phyloP scores from a whole-genome alignment of 768 basidiomycete genomes.

The Lentinula guzmanii region DNA sequence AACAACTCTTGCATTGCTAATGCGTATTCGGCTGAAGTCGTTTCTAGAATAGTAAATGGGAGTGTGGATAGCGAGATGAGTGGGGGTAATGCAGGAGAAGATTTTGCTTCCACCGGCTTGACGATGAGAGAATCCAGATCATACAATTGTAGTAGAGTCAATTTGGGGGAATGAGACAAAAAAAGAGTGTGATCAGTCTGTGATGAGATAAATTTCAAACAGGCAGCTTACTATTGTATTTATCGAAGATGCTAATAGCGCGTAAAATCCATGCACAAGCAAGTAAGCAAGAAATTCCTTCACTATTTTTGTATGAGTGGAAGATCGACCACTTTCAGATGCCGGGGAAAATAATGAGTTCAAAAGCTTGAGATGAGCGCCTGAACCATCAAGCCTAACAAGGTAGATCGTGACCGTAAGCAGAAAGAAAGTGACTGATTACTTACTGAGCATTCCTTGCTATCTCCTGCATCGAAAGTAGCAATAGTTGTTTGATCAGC shows the following conservation, averaged over 20 bases:
- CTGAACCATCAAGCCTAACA: constrained; percentile 41
- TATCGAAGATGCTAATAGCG: neutral
- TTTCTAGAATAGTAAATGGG: constrained; percentile 28
- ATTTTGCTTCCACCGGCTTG: constrained; percentile 55
- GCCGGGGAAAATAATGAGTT: constrained; percentile 33
- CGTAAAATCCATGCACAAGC: constrained; percentile 40
- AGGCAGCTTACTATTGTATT: neutral
- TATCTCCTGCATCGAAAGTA: neutral
- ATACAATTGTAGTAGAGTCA: too few relatives aligned
- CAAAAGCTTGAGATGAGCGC: constrained; percentile 45
- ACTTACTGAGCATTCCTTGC: constrained; percentile 17
- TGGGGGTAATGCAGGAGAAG: constrained; percentile 40
- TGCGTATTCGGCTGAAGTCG: constrained; percentile 18
- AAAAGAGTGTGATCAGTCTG: neutral
- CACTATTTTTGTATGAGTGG: neutral
- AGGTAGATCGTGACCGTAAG: neutral
- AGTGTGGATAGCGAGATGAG: constrained; percentile 40
- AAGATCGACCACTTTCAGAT: neutral
- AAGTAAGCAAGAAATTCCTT: constrained; percentile 27
- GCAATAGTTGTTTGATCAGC: neutral
- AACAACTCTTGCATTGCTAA: constrained; percentile 37
- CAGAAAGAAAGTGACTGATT: neutral
- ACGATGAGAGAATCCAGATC: neutral
- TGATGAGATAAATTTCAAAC: neutral
- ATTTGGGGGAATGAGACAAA: neutral